Base-by-base conservation (phyloP, 192 early-diverging fungal genomes). In the Coemansia sp. region DNA sequence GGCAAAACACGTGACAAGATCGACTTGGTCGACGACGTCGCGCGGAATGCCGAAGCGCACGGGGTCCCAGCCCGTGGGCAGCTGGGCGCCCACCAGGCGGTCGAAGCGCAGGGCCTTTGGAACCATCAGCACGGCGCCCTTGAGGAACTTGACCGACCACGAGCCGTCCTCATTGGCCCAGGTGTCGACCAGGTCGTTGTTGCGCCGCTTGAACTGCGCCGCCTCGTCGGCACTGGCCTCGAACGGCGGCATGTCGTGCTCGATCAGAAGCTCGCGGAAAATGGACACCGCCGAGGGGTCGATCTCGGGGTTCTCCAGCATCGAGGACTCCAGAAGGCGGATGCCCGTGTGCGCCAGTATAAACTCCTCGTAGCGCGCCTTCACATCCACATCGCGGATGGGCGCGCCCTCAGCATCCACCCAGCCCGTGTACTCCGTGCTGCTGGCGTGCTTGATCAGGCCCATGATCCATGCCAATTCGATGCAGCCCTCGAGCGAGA, bases 381-480 rank as follows among this genome's bases (percentile, higher is more conserved):
- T 96, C 83, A 98, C 84, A 70, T 96, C 92, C 36, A 68, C 54
- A 68, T 98, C 96, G 62, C 88, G 81, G 62, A 98, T 91, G 13
- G 95, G 92, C 70, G 92, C 83, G 37, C 93, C 88, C 68, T 85
- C 16, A 29, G 87, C 87, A 76, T 98, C 96, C 44, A 96, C 86
- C 96, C 96, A 98, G 51, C 95, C 95, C 11, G 36, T 24, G 56
- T 74, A 64, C 24, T 48, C 17, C 7, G 36, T 19, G 40, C 74
- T 65, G 89, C 88, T 88, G 79, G 89, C 87, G 74, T 93, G 93
- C 72, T 90, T 92, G 85, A 98, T 93, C 63, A 90, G 91, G 44
- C 94, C 94, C 95, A 97, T 97, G 73, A 98, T 92, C 94, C 96
- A 96, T 6, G 96, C 94, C 89, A 98, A 89, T 83, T 98, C 96